These are phyloP conservation scores for Aspergillus phoenicis DNA, from an alignment of 2,329 filamentous ascomycete species.

Conservation along the genomic window DNA sequence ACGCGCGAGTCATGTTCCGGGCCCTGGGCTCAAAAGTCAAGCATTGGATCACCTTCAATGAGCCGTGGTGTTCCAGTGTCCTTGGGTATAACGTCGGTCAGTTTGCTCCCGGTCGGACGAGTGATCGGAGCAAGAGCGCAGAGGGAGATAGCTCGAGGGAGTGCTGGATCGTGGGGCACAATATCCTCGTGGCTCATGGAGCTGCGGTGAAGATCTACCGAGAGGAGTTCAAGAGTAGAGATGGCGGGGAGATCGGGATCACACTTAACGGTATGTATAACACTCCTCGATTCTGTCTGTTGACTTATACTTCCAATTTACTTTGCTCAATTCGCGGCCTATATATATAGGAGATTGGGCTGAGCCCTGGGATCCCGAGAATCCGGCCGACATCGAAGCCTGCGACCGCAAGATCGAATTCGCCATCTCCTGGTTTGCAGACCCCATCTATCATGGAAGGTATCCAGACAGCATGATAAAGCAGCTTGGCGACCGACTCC, in stretches of 20 bases:
- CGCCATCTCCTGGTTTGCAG: conserved; percentile 83
- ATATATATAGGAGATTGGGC: conserved; percentile 66
- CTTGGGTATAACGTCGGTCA: conserved; percentile 76
- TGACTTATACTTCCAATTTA: not conserved
- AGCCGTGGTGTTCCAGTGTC: conserved; percentile 83
- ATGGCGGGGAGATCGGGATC: conserved; percentile 80
- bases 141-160: conserved; percentile 75
- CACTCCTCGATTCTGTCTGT: not conserved
- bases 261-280: conserved; percentile 71
- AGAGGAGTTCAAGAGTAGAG: conserved; percentile 73
- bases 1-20: conserved; percentile 74
- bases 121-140: conserved; percentile 69
- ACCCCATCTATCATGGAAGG: conserved; percentile 81
- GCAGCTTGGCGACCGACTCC: conserved; percentile 77
- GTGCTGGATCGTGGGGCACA: conserved; percentile 82
- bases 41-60: conserved; percentile 89
- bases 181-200: conserved; percentile 76
- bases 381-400: conserved; percentile 74
- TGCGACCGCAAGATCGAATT: conserved; percentile 83
- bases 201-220: conserved; percentile 80
- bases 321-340: not conserved
- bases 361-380: conserved; percentile 79
- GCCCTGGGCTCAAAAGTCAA: conserved; percentile 73
- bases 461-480: conserved; percentile 82
- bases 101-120: conserved; percentile 81